Evolutionary conservation across 164 flowering plant genomes (phyloP), one percentile per base, ranked within the genome.

Genomic region (Stephania cephalantha): DNA sequence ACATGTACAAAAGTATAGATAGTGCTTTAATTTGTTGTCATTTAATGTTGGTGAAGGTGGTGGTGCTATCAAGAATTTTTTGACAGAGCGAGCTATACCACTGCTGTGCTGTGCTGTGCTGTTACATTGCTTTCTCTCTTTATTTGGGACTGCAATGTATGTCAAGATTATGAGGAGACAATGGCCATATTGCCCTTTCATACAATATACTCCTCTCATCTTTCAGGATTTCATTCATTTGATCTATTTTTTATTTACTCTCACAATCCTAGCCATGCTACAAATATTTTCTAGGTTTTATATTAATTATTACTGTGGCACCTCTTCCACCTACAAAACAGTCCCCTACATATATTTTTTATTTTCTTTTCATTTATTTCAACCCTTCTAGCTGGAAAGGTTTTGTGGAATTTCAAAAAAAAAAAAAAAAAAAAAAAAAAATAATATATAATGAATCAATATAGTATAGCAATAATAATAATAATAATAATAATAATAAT

Each of bases 91-190:
- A 25, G 25, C 17, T 18, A 15, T 55, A 55, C 64, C 64, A 58
- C 64, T 58, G 64, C 64, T 35, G 42, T 35, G 42, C 42, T 35
- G 2, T 35, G 42, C 42, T 35, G 42, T 35, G 42, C 42, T 17
- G 15, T 58, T 58, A 58, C 20, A 58, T 58, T 58, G 20, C 64
- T 58, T 58, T 58, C 64, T 58, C 20, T 58, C 64, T 58, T 58
- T 58, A 58, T 58, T 58, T 58, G 64, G 64, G 64, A 58, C 17
- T 58, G 64, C 22, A 58, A 58, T 58, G 64, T 58, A 58, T 58
- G 64, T 58, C 64, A 58, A 58, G 64, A 58, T 58, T 58, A 58
- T 58, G 20, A 3, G 64, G 64, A 58, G 64, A 58, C 64, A 58
- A 58, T 58, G 64, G 20, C 22, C 64, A 58, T 58, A 58, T 58